A percentile compares a stretch with the other conserved stretches of the same genome.
These are phyloP conservation scores for Bertia moriformis DNA, from an alignment of 2,329 filamentous ascomycete species.

Conservation along the genomic window DNA sequence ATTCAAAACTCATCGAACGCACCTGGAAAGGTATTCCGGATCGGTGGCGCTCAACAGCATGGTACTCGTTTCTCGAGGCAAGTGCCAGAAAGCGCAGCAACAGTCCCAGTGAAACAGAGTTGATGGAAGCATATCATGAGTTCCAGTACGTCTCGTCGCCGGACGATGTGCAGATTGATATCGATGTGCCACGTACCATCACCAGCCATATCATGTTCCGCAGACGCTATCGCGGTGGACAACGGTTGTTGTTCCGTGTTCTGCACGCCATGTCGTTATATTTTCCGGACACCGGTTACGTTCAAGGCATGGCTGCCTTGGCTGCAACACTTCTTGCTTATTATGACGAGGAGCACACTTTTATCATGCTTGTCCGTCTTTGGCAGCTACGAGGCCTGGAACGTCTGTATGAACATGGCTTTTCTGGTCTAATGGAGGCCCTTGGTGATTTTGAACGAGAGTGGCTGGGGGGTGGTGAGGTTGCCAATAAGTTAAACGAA, in stretches of 20 bases:
- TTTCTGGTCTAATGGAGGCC: slow-evolving; percentile 55
- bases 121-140: slow-evolving; percentile 42
- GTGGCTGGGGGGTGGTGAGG: slow-evolving; percentile 48
- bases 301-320: slow-evolving; percentile 63
- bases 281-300: slow-evolving; percentile 58
- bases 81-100: slow-evolving; percentile 41
- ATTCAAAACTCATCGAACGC: slow-evolving; percentile 49
- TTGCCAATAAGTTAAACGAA: slow-evolving; percentile 45
- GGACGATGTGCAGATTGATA: slow-evolving; percentile 63
- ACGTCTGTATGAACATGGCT: slow-evolving; percentile 50
- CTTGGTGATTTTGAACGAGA: slow-evolving; percentile 53
- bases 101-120: slow-evolving; percentile 38
- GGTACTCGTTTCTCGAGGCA: slow-evolving; percentile 55
- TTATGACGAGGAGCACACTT: slow-evolving; percentile 59
- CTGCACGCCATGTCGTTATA: slow-evolving; percentile 59
- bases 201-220: slow-evolving; percentile 66
- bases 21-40: slow-evolving; percentile 70
- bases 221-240: slow-evolving; percentile 57
- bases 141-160: slow-evolving; percentile 45
- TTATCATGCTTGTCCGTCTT: slow-evolving; percentile 59
- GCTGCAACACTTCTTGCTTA: slow-evolving; percentile 61
- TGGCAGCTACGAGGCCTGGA: slow-evolving; percentile 58
- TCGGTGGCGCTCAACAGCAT: slow-evolving; percentile 57
- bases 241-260: slow-evolving; percentile 56
- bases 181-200: slow-evolving; percentile 62